phyloP scores from a whole-genome alignment of 2,329 filamentous ascomycete species.

The Neoarthrinium moseri region DNA sequence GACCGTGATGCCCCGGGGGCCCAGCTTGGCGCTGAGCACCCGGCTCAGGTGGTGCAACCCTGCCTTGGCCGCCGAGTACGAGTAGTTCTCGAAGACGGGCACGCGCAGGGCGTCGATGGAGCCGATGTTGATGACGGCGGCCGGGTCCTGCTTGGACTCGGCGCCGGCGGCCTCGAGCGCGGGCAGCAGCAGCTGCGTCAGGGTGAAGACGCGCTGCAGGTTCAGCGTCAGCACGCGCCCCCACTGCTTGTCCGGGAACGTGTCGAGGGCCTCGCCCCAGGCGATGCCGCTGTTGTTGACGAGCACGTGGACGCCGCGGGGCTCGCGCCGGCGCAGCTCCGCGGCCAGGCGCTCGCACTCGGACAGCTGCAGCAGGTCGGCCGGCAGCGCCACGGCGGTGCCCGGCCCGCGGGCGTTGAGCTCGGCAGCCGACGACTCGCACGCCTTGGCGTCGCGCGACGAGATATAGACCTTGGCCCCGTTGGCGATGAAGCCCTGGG shows the following conservation, averaged over 20 bases:
- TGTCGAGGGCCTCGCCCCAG: constrained; percentile 61
- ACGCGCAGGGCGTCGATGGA: constrained; percentile 62
- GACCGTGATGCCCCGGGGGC: constrained; percentile 57
- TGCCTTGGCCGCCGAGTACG: constrained; percentile 62
- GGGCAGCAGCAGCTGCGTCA: constrained; percentile 61
- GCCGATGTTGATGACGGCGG: constrained; percentile 64
- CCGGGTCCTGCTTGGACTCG: constrained; percentile 37
- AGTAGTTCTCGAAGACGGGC: constrained; percentile 57
- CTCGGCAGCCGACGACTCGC: constrained; percentile 53
- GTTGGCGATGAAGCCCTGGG: constrained; percentile 63
- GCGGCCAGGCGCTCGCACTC: constrained; percentile 54
- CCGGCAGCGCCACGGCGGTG: constrained; percentile 55
- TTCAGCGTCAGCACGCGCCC: constrained; percentile 62
- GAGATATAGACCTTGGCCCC: constrained; percentile 66
- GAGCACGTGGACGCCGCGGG: constrained; percentile 57
- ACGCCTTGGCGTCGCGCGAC: constrained; percentile 59
- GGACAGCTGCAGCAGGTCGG: constrained; percentile 61
- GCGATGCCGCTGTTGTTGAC: constrained; percentile 67
- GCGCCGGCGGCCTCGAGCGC: constrained; percentile 50
- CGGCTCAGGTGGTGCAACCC: constrained; percentile 63
- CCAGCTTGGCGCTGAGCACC: constrained; percentile 59
- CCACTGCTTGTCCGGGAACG: constrained; percentile 59
- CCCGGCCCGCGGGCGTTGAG: constrained; percentile 53
- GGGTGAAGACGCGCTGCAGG: constrained; percentile 66
- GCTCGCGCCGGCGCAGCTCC: constrained; percentile 48